phyloP scores from a whole-genome alignment of 2,329 filamentous ascomycete species.

The Aspergillus clavatus region DNA sequence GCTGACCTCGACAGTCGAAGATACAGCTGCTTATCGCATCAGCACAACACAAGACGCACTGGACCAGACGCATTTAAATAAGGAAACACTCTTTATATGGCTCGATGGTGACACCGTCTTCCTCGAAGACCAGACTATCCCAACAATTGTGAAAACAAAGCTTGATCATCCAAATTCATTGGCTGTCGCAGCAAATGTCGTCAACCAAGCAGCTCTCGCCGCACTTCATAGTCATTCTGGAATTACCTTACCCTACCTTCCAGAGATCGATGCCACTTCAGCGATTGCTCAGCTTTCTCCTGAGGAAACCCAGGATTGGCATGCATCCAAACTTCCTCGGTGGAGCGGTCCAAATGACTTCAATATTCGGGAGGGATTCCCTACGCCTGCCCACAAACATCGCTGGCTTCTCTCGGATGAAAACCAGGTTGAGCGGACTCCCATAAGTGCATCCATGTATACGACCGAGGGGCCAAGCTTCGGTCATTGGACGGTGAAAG shows the following conservation, averaged over 20 bases:
- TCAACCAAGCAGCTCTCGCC: slow-evolving; percentile 53
- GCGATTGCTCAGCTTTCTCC: slow-evolving; percentile 15
- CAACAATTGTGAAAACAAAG: slow-evolving; percentile 51
- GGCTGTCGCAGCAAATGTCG: slow-evolving; percentile 52
- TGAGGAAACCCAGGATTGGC: slow-evolving; percentile 26
- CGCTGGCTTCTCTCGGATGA: slow-evolving; percentile 48
- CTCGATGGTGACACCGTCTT: slow-evolving; percentile 44
- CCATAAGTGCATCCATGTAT: slow-evolving; percentile 48
- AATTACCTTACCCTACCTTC: slow-evolving; percentile 51
- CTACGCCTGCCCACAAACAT: slow-evolving; percentile 36
- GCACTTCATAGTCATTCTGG: slow-evolving; percentile 53
- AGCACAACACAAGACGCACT: slow-evolving; percentile 8
- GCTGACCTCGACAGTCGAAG: slow-evolving; percentile 29
- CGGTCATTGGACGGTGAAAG: slow-evolving; percentile 49
- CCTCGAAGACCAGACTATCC: slow-evolving; percentile 45
- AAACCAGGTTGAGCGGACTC: slow-evolving; percentile 38
- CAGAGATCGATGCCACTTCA: slow-evolving; percentile 35
- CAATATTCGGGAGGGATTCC: slow-evolving; percentile 23
- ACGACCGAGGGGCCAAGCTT: slow-evolving; percentile 42
- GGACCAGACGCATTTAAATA: slow-evolving; percentile 14
- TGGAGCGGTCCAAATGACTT: slow-evolving; percentile 33
- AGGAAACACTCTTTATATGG: slow-evolving; percentile 37
- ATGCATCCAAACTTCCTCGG: slow-evolving; percentile 28
- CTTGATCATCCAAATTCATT: slow-evolving; percentile 48
- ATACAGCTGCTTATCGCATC: slow-evolving; percentile 27